Evolutionary conservation across 2,329 filamentous ascomycete species (phyloP), one percentile per base, ranked within the genome.

Genomic region (Shiraia sp.): DNA sequence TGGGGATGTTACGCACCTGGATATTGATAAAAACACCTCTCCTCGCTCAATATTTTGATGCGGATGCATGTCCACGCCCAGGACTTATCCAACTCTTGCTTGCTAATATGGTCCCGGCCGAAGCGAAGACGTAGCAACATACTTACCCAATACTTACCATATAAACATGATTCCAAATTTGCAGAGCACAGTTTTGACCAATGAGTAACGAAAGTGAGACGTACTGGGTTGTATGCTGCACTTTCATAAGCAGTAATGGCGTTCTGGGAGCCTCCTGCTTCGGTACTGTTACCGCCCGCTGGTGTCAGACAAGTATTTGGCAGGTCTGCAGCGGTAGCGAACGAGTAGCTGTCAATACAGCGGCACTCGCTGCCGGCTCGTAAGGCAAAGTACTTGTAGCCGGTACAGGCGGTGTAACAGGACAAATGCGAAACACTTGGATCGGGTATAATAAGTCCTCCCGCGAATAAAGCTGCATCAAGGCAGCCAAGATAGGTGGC

Each of bases 381-480:
- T 3, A 44, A 13, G 23, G 16, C 41, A 17, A 44, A 44, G 32
- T 17, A 44, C 27, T 44, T 44, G 19, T 22, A 39, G 13, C 13
- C 31, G 2, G 9, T 12, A 9, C 31, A 35, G 12, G 6, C 12
- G 3, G 2, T 2, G n/a, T 31, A 14, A 16, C 41, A 44, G 15
- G 22, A 32, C 2, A 2, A 3, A 29, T n/a, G 4, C 15, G 27
- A 15, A 7, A 13, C 27, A 6, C 7, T n/a, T 12, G 27, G 15
- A 7, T n/a, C n/a, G 6, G 27, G 10, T 29, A 13, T 15, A n/a
- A 29, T n/a, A 29, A 6, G 27, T 13, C n/a, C 15, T 2, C n/a
- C 7, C 4, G n/a, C 27, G 4, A 29, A n/a, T 13, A 15, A 12
- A n/a, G 27, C 6, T 29, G 27, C 5, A 29, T 15, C 19, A 5